These are phyloP conservation scores for Metschnikowia similis DNA, from an alignment of 805 yeast species.

Conservation along the genomic window DNA sequence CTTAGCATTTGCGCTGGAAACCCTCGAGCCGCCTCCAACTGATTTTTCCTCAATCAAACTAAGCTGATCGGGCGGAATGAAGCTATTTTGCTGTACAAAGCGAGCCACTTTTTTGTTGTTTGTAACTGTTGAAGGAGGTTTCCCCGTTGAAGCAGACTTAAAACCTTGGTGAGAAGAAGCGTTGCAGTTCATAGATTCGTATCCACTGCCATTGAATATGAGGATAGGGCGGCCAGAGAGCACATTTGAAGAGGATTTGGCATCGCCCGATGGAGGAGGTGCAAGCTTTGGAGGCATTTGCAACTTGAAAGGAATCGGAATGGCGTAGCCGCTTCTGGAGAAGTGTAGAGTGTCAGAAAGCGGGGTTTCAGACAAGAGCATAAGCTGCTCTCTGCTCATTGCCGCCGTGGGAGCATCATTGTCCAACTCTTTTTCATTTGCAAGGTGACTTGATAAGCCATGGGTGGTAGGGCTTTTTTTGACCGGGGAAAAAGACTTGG, in stretches of 20 bases:
- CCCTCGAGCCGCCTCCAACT: constrained; percentile 24
- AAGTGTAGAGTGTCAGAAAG: constrained; percentile 35
- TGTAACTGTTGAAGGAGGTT: constrained; percentile 26
- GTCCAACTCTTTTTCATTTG: constrained; percentile 2
- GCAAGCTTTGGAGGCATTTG: constrained; percentile 38
- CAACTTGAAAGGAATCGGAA: constrained; percentile 42
- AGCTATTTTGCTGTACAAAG: constrained; percentile 16
- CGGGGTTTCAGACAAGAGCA: constrained; percentile 31
- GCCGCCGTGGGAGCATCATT: constrained; percentile 25
- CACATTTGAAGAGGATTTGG: background rate
- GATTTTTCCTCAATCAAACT: constrained; percentile 42
- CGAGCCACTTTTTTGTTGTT: constrained; percentile 27
- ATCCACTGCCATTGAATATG: constrained; percentile 34
- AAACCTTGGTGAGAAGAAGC: background rate
- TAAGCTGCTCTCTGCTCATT: constrained; percentile 23
- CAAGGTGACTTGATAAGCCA: constrained; percentile 18
- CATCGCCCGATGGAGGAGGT: constrained; percentile 6
- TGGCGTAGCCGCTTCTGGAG: constrained; percentile 24
- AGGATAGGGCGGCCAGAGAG: constrained; percentile 11
- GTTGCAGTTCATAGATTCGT: constrained; percentile 27
- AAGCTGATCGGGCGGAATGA: constrained; percentile 30
- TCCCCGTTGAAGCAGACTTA: constrained; percentile 5
- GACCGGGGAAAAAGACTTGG: constrained; percentile 33
- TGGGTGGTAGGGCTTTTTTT: constrained; percentile 24
- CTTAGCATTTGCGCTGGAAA: constrained; percentile 24